These are phyloP conservation scores for Penicillium steckii DNA, from an alignment of 495 filamentous ascomycete species.

Conservation along the genomic window DNA sequence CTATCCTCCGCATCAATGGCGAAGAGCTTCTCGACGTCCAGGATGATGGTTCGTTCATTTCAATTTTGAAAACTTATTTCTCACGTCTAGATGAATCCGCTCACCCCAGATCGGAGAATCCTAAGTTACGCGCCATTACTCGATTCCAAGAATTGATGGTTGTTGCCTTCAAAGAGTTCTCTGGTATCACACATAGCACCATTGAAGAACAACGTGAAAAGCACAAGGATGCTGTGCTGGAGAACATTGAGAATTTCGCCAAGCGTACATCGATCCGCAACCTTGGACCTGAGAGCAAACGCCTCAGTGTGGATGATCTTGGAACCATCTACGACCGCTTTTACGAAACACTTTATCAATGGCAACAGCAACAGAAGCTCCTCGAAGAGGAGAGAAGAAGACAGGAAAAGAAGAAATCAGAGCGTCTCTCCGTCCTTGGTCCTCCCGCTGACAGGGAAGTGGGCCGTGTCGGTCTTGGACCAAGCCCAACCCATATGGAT, in stretches of 20 bases:
- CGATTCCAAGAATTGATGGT: constrained; percentile 98
- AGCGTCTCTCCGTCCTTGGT: constrained; percentile 45
- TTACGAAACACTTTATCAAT: constrained; percentile 85
- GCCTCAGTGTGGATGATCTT: constrained; percentile 79
- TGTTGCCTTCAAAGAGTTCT: constrained; percentile 96
- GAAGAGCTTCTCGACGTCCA: constrained; percentile 95
- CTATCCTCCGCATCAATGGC: constrained; percentile 95
- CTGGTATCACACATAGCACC: constrained; percentile 88
- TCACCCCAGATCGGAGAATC: constrained; percentile 90
- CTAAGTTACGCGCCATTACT: constrained; percentile 88
- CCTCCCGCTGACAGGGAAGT: constrained; percentile 43
- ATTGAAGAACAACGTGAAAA: constrained; percentile 86
- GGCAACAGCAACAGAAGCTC: constrained; percentile 76
- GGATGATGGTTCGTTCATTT: constrained; percentile 96
- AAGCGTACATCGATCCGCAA: constrained; percentile 96
- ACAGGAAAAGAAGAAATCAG: constrained; percentile 54
- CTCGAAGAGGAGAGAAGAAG: constrained; percentile 69
- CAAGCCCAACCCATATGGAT: constrained; percentile 88
- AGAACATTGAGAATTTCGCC: constrained; percentile 94
- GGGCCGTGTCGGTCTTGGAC: constrained; percentile 85
- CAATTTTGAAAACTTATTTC: constrained; percentile 93
- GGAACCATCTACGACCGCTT: constrained; percentile 90
- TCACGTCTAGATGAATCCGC: constrained; percentile 90
- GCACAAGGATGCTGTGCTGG: constrained; percentile 88
- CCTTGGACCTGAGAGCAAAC: constrained; percentile 91